Evolutionary conservation across 73 alveolate genomes (phyloP), one percentile per base, ranked within the genome.

Genomic region (Paramecium octaurelia): DNA sequence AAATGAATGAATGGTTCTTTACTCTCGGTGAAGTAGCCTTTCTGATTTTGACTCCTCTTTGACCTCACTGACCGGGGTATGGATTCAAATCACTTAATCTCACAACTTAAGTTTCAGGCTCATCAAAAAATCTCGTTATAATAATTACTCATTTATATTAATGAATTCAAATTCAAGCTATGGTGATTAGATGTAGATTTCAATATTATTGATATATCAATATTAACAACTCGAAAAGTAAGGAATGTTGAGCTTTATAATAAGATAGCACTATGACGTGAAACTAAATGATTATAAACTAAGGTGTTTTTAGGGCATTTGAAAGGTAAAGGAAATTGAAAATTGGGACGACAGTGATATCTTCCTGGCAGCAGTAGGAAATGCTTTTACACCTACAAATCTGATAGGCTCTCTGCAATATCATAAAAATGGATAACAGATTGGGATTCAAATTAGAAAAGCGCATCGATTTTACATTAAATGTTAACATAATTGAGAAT

Each of bases 311-410:
- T n/a, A n/a, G n/a, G 2, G 7, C 29, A 29, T 40, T n/a, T 75
- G 20, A 20, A 75, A 18, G 88, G 88, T 75, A 75, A 2, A n/a
- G 24, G 12, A 0, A 42, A 1, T 42, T 68, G 85, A 14, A 34
- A 68, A 12, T 27, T 9, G 14, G 9, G 23, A 34, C 60, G 93
- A 60, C 68, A 80, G 93, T 23, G 43, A 73, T 60, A 44, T 87
- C 1, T 38, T 87, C 7, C 43, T 36, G 21, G 89, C 88, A 34
- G 84, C 88, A 1, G 93, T 88, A n/a, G 93, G 90, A 34, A 88
- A 68, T 88, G 90, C 90, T 27, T 24, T 88, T 27, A 69, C 20
- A n/a, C 1, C 14, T 2, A 16, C 9, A 36, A n/a, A 40, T 36
- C 71, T 34, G 42, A 76, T 6, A 40, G 16, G 44, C 40, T 76